phyloP scores from a whole-genome alignment of 2,329 filamentous ascomycete genomes.

The Didymella pinodella region DNA sequence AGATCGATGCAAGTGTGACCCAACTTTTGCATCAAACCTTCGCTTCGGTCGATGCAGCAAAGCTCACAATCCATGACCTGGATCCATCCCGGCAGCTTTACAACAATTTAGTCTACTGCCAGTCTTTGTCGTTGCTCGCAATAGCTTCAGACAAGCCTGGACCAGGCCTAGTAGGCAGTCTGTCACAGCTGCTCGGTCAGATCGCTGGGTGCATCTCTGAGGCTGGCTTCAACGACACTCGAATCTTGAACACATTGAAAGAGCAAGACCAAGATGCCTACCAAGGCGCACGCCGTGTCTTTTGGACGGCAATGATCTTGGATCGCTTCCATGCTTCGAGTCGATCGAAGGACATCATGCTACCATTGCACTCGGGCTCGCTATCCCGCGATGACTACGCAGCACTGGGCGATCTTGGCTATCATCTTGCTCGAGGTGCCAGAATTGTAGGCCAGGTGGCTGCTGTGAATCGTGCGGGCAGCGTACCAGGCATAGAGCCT shows the following conservation, averaged over 20 bases:
- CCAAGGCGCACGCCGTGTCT: conserved; percentile 44
- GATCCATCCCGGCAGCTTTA: conserved; percentile 42
- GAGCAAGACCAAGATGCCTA: conserved; percentile 44
- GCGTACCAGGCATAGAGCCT: conserved; percentile 42
- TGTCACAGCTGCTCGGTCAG: conserved; percentile 43
- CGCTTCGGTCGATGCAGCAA: conserved; percentile 42
- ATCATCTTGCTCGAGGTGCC: conserved; percentile 46
- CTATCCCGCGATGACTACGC: conserved; percentile 44
- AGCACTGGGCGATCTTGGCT: conserved; percentile 45
- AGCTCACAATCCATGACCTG: conserved; percentile 37
- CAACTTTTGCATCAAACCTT: conserved; percentile 43
- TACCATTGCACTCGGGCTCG: conserved; percentile 42
- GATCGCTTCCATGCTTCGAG: conserved; percentile 50
- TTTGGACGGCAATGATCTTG: conserved; percentile 49
- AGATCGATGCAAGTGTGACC: conserved; percentile 34
- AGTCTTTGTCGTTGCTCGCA: conserved; percentile 42
- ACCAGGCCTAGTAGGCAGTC: conserved; percentile 35
- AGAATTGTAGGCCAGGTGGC: conserved; percentile 44
- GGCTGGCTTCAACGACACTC: conserved; percentile 43
- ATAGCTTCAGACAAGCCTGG: conserved; percentile 47
- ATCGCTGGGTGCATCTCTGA: conserved; percentile 43
- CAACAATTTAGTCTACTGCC: conserved; percentile 47
- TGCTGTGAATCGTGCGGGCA: conserved; percentile 40
- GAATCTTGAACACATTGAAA: conserved; percentile 34
- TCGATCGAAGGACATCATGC: conserved; percentile 43